Conservation (phyloP, 176 grass and related monocot species). For the Guadua angustifolia region DNA sequence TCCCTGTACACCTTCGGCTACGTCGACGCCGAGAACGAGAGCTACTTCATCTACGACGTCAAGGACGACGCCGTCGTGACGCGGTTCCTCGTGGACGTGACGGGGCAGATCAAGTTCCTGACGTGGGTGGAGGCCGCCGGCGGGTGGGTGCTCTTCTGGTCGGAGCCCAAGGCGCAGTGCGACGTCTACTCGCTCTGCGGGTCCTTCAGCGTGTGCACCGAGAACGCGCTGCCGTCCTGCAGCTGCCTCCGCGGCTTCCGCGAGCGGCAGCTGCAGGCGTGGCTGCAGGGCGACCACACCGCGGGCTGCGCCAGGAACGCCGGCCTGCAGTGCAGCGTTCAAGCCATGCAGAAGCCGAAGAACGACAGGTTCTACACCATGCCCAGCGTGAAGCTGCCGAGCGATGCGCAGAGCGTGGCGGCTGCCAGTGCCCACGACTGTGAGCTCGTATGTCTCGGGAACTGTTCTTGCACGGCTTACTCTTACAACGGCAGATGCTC, state of each 20-base stretch:
- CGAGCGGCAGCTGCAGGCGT: not conserved
- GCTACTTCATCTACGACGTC: constrained; percentile 60
- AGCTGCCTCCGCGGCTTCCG: constrained; percentile 54
- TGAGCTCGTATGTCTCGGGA: constrained; percentile 48
- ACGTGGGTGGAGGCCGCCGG: constrained; percentile 39
- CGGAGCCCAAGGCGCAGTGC: constrained; percentile 54
- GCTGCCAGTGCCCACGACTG: constrained; percentile 15
- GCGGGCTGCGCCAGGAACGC: constrained; percentile 49
- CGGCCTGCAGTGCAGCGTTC: constrained; percentile 35
- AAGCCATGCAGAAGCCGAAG: not conserved
- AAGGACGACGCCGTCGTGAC: constrained; percentile 36
- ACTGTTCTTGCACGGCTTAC: constrained; percentile 63
- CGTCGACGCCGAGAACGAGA: constrained; percentile 44
- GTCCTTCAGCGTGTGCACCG: constrained; percentile 49
- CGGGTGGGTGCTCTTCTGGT: constrained; percentile 53
- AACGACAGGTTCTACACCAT: constrained; percentile 48
- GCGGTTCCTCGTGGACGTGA: constrained; percentile 48
- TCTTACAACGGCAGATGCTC: constrained; percentile 47
- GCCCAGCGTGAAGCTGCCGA: constrained; percentile 43
- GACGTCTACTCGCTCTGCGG: constrained; percentile 54
- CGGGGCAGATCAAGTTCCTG: constrained; percentile 50
- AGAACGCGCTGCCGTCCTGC: constrained; percentile 38
- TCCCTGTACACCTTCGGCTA: constrained; percentile 50
- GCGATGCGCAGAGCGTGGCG: not conserved
- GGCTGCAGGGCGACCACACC: constrained; percentile 34